These are phyloP conservation scores for Rhynchosporium secalis DNA, from an alignment of 2,329 filamentous ascomycete genomes.

Conservation along the genomic window DNA sequence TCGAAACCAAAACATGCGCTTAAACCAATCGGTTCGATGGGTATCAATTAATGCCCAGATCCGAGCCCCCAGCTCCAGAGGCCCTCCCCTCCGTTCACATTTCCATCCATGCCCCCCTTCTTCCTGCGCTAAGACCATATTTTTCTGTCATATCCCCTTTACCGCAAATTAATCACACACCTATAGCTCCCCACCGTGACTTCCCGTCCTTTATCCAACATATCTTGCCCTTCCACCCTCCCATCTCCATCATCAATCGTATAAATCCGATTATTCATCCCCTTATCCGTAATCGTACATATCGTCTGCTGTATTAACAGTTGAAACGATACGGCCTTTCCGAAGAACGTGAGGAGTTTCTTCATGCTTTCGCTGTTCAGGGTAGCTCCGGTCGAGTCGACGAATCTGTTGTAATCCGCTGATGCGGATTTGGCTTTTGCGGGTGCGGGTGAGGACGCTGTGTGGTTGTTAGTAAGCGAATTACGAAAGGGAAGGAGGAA, in stretches of 20 bases:
- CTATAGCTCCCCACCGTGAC: constrained; percentile 14
- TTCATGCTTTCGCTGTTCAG: constrained; percentile 14
- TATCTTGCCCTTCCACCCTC: constrained; percentile 1
- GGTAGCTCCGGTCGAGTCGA: constrained; percentile 15
- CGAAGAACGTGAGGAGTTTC: constrained; percentile 21
- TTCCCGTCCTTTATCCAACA: constrained; percentile 9
- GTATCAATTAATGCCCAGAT: not conserved
- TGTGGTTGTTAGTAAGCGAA: not conserved
- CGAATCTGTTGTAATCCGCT: constrained; percentile 20
- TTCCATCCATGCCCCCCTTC: not conserved
- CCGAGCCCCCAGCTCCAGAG: not conserved
- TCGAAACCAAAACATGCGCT: too few species aligned
- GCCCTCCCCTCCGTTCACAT: not conserved
- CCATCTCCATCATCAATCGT: constrained; percentile 11
- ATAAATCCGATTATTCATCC: not conserved
- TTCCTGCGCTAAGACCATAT: not conserved
- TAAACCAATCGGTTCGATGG: too few species aligned
- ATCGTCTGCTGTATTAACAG: constrained; percentile 14
- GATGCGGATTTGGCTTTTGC: constrained; percentile 8
- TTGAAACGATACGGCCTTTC: constrained; percentile 9
- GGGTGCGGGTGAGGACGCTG: constrained; percentile 9
- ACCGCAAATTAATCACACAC: constrained; percentile 17
- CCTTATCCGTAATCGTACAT: constrained; percentile 22
- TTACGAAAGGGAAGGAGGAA: not conserved
- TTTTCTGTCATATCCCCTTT: not conserved